Evolutionary conservation across 371 early-diverging fungal species (phyloP).

Genomic region (Mucor circinelloides): DNA sequence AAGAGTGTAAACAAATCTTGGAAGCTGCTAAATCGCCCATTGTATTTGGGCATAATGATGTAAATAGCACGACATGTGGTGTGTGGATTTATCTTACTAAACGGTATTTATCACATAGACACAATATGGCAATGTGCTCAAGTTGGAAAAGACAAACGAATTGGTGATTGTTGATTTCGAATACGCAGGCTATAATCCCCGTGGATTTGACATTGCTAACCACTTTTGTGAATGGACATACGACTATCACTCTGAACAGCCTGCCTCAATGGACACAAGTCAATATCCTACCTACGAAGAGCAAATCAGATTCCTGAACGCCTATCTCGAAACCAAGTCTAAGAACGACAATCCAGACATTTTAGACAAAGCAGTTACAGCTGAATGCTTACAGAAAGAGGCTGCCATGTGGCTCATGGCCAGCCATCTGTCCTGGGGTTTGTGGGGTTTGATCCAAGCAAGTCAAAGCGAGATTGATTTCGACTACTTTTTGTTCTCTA

Average conservation of each 20-base stretch:
- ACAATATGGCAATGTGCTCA: slow-evolving; percentile 87
- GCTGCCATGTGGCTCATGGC: slow-evolving; percentile 58
- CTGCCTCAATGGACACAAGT: slow-evolving; percentile 53
- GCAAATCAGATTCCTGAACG: slow-evolving; percentile 62
- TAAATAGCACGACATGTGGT: slow-evolving; percentile 33
- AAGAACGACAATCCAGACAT: slow-evolving; percentile 27
- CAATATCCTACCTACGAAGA: slow-evolving; percentile 67
- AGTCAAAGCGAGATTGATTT: slow-evolving; percentile 79
- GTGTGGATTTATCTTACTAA: background rate
- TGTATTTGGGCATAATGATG: slow-evolving; percentile 87
- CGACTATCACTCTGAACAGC: slow-evolving; percentile 69
- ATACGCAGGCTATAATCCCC: slow-evolving; percentile 87
- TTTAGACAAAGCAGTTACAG: slow-evolving; percentile 12
- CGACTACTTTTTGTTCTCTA: slow-evolving; percentile 74
- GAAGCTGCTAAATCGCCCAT: slow-evolving; percentile 54
- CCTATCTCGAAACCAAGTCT: slow-evolving; percentile 60
- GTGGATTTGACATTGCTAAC: slow-evolving; percentile 86
- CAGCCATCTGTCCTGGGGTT: slow-evolving; percentile 79
- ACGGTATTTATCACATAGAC: slow-evolving; percentile 33
- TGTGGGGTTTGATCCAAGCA: slow-evolving; percentile 85
- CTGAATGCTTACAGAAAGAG: slow-evolving; percentile 43
- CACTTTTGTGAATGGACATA: slow-evolving; percentile 92
- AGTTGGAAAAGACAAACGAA: slow-evolving; percentile 54
- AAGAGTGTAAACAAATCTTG: slow-evolving; percentile 46
- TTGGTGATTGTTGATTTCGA: slow-evolving; percentile 84